Evolutionary conservation across 257 asterid genomes (phyloP).

Genomic region (Primulina eburnea): DNA sequence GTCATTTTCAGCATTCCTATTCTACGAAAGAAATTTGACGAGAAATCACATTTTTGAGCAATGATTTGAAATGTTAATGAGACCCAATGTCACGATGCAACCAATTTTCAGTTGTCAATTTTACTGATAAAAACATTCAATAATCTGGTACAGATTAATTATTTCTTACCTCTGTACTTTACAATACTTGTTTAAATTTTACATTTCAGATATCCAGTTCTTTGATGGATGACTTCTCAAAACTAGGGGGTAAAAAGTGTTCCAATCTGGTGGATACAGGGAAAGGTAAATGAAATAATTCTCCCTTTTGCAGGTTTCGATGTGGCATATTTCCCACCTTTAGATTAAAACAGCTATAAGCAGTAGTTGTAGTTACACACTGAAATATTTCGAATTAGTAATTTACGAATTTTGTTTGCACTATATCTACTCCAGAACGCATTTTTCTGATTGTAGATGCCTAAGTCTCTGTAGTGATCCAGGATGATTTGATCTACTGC

Average conservation of each 20-base stretch:
- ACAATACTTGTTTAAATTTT: conserved; percentile 20
- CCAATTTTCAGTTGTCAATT: conserved; percentile 1
- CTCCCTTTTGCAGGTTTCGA: conserved; percentile 16
- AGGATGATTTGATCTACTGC: neutral
- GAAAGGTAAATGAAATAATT: conserved; percentile 48
- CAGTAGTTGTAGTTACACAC: conserved; percentile 2
- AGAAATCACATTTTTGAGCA: too few species aligned
- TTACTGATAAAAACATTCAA: conserved; percentile 1
- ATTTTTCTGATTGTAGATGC: conserved; percentile 8
- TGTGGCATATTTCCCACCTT: conserved; percentile 12
- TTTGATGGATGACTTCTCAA: conserved; percentile 55
- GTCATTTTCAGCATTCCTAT: neutral
- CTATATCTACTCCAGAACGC: neutral
- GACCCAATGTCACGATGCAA: neutral
- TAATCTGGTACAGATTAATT: neutral
- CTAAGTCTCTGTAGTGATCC: neutral
- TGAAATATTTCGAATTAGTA: conserved; percentile 9
- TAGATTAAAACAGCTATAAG: neutral
- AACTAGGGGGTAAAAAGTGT: conserved; percentile 69
- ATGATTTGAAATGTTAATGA: neutral
- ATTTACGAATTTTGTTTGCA: neutral
- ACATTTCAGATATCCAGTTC: conserved; percentile 53
- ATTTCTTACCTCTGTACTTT: conserved; percentile 10
- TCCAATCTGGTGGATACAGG: conserved; percentile 51
- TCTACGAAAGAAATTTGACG: too few species aligned